Base-by-base conservation (phyloP, 2,329 filamentous ascomycete genomes). In the Exserohilum rostratum region DNA sequence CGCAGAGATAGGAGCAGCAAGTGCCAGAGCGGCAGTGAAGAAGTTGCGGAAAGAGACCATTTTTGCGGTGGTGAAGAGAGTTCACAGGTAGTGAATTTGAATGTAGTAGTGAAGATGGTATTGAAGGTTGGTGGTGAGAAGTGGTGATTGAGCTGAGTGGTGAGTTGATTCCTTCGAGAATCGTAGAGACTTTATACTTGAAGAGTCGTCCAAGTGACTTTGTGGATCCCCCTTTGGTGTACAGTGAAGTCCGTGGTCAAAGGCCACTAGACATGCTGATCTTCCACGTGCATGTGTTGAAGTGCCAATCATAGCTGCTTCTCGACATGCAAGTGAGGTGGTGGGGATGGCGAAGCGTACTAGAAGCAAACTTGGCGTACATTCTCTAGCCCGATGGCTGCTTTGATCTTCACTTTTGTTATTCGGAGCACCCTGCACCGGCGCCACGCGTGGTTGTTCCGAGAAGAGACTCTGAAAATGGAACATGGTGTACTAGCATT, bases 41-140 rank as follows among this genome's bases (percentile, higher is more conserved):
- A 61, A n/a, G 35, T 52, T 63, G 34, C 53, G 49, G 53, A 63
- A 49, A 30, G 60, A 47, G 34, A 63, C 60, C 60, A 63, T 63
- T 27, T 27, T 57, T 42, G 27, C 22, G 49, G 47, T 51, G 11
- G 42, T 38, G 29, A 40, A 37, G n/a, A 20, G 39, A 27, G 30
- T 30, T 40, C 44, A 18, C 17, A 15, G 9, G 45, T 37, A 18
- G 22, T 37, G 22, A 29, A 13, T 17, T 22, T 20, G 33, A 17
- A 12, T n/a, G 6, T 15, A 38, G 31, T 4, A 20, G 4, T 37
- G 39, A 38, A 30, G 31, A 5, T 15, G 37, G 31, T 4, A 20
- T 2, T 37, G 39, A 38, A 30, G 31, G 38, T 27, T 31, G 20
- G 39, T 9, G 40, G 40, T 54, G 51, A 40, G 20, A 34, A 50